Evolutionary conservation across 306 rosid species (phyloP).

Genomic region (Carpinus viminea): DNA sequence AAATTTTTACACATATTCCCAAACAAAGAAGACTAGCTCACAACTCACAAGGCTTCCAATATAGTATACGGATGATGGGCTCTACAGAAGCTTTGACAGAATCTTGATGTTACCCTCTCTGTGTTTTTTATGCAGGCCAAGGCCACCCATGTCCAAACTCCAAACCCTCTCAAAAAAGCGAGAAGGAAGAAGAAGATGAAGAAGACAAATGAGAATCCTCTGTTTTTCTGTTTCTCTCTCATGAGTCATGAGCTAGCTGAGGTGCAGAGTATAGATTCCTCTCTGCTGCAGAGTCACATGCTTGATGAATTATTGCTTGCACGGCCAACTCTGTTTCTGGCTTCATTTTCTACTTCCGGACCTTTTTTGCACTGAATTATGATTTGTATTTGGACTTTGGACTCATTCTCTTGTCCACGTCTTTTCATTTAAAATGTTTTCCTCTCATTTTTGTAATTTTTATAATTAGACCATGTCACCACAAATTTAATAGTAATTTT

Average conservation of each 20-base stretch:
- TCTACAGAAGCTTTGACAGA: neutral
- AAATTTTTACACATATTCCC: neutral
- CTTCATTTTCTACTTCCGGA: neutral
- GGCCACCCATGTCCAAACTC: neutral
- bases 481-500: no score
- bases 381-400: no score
- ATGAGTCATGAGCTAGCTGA: neutral
- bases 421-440: no score
- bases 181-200: neutral
- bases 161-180: neutral
- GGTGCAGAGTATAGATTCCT: slow-evolving; percentile 2
- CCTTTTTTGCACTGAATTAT: no score
- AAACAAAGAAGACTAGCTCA: neutral
- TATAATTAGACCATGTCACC: no score
- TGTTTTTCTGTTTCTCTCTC: neutral
- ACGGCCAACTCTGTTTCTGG: neutral
- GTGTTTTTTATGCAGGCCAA: neutral
- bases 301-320: neutral
- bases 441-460: no score
- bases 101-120: neutral
- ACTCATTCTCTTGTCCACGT: no score
- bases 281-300: slow-evolving; percentile 1
- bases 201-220: no score
- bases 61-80: neutral
- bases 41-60: neutral